Evolutionary conservation across 352 stramenopile species (phyloP), one percentile per base, ranked within the genome.

Genomic region (Phytophthora uliginosa): DNA sequence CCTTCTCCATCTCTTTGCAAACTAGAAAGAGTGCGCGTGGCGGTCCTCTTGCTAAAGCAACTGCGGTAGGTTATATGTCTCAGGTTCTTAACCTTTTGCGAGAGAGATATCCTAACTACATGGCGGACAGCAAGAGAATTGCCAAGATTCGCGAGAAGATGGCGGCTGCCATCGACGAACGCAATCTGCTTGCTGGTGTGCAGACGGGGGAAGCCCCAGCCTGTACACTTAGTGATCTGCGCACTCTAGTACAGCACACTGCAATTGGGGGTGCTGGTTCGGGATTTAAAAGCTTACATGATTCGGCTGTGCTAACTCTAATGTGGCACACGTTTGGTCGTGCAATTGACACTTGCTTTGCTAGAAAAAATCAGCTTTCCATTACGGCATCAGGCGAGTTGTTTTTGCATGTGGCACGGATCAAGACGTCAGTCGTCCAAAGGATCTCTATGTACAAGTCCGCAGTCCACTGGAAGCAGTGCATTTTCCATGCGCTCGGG

Each of bases 71-170:
- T 0, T 77, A 74, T 24, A 68, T 65, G 13, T 76, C 54, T 24
- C 67, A 73, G 42, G 36, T 54, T 33, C 22, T 60, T 1, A 72
- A 70, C 26, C 18, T 73, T 0, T 17, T 73, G 0, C 47, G 62
- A 20, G 58, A 76, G 28, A 45, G 59, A 5, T 70, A 69, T 38
- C 13, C 3, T 8, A 45, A 36, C 10, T 51, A 34, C 38, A 17
- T 77, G 17, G 24, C 34, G 2, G 59, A 77, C 24, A 42, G 42
- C 7, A 65, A 73, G 36, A 47, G 53, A 22, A 52, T 79, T 10
- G 51, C 17, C 20, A 64, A 59, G 17, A 79, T 74, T 31, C 61
- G 47, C 8, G 68, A 74, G 12, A 80, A 77, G 58, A 77, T 80
- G 64, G 51, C 22, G 12, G 38, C n/a, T 20, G 34, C 52, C 7